Conservation (phyloP, 805 yeast genomes). For the Nakazawaea holstii region DNA sequence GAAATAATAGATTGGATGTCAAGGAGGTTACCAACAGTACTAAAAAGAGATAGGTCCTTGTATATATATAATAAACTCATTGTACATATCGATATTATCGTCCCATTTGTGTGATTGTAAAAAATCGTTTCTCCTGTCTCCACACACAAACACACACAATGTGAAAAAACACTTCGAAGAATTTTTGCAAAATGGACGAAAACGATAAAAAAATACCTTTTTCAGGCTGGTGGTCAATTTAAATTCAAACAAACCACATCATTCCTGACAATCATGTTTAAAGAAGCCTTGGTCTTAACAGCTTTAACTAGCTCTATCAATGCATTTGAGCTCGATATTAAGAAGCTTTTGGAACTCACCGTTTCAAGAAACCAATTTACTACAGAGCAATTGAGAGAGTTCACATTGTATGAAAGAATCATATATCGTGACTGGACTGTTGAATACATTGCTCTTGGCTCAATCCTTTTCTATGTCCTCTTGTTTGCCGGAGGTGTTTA, state of each 20-base stretch:
- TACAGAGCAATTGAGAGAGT: constrained; percentile 47
- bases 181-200: no score
- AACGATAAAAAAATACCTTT: not conserved
- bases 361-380: constrained; percentile 22
- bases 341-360: constrained; percentile 14
- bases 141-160: no score
- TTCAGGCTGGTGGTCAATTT: no score
- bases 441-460: constrained; percentile 53
- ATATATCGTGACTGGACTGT: constrained; percentile 67
- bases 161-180: no score
- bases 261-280: not conserved
- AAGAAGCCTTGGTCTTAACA: not conserved
- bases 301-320: constrained; percentile 1
- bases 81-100: no score
- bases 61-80: not conserved
- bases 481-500: constrained; percentile 55
- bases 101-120: no score
- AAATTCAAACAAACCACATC: not conserved
- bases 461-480: constrained; percentile 43
- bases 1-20: constrained; percentile 72
- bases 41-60: not conserved
- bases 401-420: constrained; percentile 59
- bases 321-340: constrained; percentile 8
- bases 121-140: no score
- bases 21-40: constrained; percentile 37